Conservation (phyloP, 2,329 filamentous ascomycete genomes). For the Aspergillus clavatus region DNA sequence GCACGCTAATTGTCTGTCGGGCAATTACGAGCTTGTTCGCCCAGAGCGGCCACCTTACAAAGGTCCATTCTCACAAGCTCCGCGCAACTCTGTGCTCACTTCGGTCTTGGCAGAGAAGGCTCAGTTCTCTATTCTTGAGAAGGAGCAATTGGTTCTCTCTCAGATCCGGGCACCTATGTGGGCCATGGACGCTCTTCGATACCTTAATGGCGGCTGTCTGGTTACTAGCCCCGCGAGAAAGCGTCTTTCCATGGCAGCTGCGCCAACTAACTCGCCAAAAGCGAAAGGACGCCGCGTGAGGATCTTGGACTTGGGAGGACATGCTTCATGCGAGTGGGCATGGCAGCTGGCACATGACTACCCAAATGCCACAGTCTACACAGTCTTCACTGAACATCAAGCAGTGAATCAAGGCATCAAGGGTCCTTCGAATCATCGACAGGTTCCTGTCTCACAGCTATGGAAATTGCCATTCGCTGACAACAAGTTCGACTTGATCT, state of each 20-base stretch:
- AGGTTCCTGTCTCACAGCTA: conserved; percentile 70
- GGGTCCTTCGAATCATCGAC: conserved; percentile 81
- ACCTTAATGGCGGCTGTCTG: conserved; percentile 57
- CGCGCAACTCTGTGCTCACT: conserved; percentile 61
- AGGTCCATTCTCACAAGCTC: conserved; percentile 65
- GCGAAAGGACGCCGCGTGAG: conserved; percentile 49
- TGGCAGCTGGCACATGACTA: conserved; percentile 89
- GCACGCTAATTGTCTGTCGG: conserved; percentile 76
- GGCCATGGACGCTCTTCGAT: conserved; percentile 58
- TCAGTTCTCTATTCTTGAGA: conserved; percentile 52
- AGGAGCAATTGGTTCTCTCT: conserved; percentile 71
- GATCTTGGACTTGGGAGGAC: conserved; percentile 82
- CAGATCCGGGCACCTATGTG: conserved; percentile 61
- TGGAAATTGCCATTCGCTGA: conserved; percentile 80
- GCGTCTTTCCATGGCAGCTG: conserved; percentile 27
- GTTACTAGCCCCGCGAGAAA: conserved; percentile 51
- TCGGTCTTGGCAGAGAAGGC: conserved; percentile 53
- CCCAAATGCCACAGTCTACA: conserved; percentile 80
- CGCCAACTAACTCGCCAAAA: conserved; percentile 17
- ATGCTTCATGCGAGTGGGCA: conserved; percentile 85
- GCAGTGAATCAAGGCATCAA: conserved; percentile 69
- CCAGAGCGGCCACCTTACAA: conserved; percentile 66
- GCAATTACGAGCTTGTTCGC: conserved; percentile 74
- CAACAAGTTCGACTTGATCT: conserved; percentile 86
- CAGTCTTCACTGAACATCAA: conserved; percentile 73